Evolutionary conservation across 2,329 filamentous ascomycete genomes (phyloP), one percentile per base, ranked within the genome.

Genomic region (Fusarium oligoseptatum): DNA sequence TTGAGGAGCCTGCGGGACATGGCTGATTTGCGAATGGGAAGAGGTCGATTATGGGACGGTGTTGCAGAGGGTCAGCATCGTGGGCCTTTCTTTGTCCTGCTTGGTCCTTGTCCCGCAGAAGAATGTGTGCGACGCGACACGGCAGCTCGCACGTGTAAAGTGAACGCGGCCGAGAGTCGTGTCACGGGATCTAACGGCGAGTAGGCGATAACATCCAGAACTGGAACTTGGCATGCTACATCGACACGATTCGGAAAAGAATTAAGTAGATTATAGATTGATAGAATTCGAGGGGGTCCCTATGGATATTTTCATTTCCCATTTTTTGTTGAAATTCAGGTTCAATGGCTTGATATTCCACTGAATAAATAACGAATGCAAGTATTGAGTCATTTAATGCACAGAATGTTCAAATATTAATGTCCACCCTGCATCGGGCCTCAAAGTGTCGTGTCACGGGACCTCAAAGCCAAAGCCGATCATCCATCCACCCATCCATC

Each of bases 1-100:
- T 80, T 80, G 67, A 81, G 68, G 20, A 81, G 79, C 55, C 80
- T 79, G 41, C 80, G 81, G 22, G 83, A 80, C 83, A 84, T 84
- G 55, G 27, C 17, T 29, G 60, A 24, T 34, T 34, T 60, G 29
- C 37, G 52, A 52, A 58, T 71, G 24, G 37, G 22, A 64, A 37
- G 48, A 55, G 15, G 60, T 22, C 64, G 56, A 60, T 75, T 52
- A 67, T 27, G 29, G 34, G 17, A 20, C 17, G 24, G 61, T 61
- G 20, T 29, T 72, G 60, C 68, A 61, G 34, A 62, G 36, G 22
- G n/a, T 60, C 52, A 45, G 64, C 66, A 72, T 70, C 68, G 69
- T 41, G 65, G 65, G 37, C 17, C 11, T 50, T 37, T 60, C 50
- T 64, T 56, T 41, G 37, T 29, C 29, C 8, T 60, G 55, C 22